Evolutionary conservation across 2,329 filamentous ascomycete species (phyloP).

Genomic region (Ophiocordyceps sinensis): DNA sequence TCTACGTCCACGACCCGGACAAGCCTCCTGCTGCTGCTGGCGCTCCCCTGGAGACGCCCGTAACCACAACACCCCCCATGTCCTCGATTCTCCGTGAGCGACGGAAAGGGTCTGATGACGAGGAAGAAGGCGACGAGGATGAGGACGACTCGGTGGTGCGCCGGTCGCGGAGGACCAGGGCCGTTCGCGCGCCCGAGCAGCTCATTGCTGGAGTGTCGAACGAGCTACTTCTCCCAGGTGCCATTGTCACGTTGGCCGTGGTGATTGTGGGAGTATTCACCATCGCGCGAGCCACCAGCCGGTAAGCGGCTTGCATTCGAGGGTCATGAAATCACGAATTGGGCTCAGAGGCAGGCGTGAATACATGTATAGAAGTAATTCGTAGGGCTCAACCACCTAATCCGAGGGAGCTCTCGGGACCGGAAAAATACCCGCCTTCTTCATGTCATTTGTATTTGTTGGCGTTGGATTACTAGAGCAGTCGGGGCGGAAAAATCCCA

Average conservation of each 20-base stretch:
- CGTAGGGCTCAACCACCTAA: background rate
- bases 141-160: slow-evolving; percentile 31
- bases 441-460: too few species aligned
- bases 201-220: slow-evolving; percentile 87
- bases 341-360: slow-evolving; percentile 13
- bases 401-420: background rate
- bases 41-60: slow-evolving; percentile 29
- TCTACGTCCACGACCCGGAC: slow-evolving; percentile 89
- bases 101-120: slow-evolving; percentile 30
- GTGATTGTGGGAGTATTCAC: slow-evolving; percentile 91
- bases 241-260: slow-evolving; percentile 86
- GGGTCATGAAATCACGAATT: slow-evolving; percentile 22
- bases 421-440: background rate
- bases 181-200: slow-evolving; percentile 47
- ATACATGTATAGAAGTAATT: slow-evolving; percentile 8
- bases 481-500: background rate
- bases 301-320: slow-evolving; percentile 20
- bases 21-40: slow-evolving; percentile 64
- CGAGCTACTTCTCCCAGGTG: slow-evolving; percentile 81
- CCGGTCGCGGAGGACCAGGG: slow-evolving; percentile 25
- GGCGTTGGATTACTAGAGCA: too few species aligned
- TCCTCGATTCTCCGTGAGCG: slow-evolving; percentile 36
- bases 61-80: slow-evolving; percentile 29
- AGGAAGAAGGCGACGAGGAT: slow-evolving; percentile 40
- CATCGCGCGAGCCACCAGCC: slow-evolving; percentile 53